Evolutionary conservation across 1,139 yeast species (phyloP), one percentile per base, ranked within the genome.

Genomic region (Kluyveromyces marxianus): DNA sequence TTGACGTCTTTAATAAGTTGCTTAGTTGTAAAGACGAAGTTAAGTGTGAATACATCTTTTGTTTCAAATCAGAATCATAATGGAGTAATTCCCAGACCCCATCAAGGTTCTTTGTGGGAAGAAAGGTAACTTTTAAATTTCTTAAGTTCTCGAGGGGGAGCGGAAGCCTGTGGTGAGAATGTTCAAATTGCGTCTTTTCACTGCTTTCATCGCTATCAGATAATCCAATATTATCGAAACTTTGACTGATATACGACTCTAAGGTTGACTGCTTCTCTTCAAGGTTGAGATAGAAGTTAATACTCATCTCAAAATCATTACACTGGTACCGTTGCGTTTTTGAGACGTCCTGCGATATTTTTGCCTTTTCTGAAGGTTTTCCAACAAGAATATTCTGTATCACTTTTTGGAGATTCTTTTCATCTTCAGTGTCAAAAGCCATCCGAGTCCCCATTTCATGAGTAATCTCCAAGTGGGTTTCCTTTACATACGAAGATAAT

Each of bases 41-140:
- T 1, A 67, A 56, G 45, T 65, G 60, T 28, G 56, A 57, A 41
- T 54, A 59, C 29, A 66, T 38, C 29, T 54, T 54, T 30, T 55
- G 53, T 45, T 66, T 68, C 8, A 65, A 45, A 25, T 51, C 42
- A 4, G 49, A 45, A 24, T 59, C 61, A 45, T 63, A 60, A 37
- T 59, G 55, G 31, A 68, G 48, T 0, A 60, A 47, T 38, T 61
- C 65, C 71, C 72, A 68, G 3, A 54, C 39, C 7, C 54, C 51
- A 32, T 66, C 66, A 8, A 58, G 54, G 24, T 54, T 48, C 4
- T 47, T 41, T 7, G 56, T 53, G 4, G 71, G 71, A 21, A 67
- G 49, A 2, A 51, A 36, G 0, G 57, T 52, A 1, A 59, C 44
- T 7, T 46, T 51, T 4, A 56, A 46, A 24, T 52, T 47, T 1